Conservation (phyloP, 2,329 filamentous ascomycete genomes). For the Sordariomycetes sp. region DNA sequence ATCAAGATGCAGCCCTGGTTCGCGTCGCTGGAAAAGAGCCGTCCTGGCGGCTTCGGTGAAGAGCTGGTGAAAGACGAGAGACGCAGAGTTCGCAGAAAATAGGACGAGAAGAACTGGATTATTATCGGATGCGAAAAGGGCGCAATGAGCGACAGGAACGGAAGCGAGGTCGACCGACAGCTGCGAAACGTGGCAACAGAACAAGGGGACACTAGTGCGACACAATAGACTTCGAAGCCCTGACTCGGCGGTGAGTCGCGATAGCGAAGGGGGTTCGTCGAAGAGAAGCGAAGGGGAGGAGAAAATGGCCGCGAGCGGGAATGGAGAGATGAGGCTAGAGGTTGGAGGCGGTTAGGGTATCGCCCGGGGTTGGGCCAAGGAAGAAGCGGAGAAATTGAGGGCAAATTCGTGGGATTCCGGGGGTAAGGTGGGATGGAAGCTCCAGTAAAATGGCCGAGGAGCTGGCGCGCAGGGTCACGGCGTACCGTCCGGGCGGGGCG, state of each 20-base stretch:
- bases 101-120: not conserved
- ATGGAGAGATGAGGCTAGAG: not conserved
- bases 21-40: not conserved
- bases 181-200: not conserved
- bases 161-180: not conserved
- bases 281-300: not conserved
- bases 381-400: not conserved
- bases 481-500: not conserved
- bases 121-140: not conserved
- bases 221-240: not conserved
- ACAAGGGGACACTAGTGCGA: not conserved
- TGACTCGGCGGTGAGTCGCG: not conserved
- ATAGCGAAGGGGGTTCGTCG: not conserved
- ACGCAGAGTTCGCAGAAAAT: not conserved
- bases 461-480: not conserved
- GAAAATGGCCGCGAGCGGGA: not conserved
- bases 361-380: not conserved
- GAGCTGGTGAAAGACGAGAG: not conserved
- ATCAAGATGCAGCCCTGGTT: not conserved
- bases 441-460: not conserved
- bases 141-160: not conserved
- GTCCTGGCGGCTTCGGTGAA: not conserved
- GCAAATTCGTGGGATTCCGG: not conserved
- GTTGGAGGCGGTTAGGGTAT: not conserved
- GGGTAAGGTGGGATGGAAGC: not conserved